Base-by-base conservation (phyloP, 495 filamentous ascomycete species). In the Penicillium turbatum region DNA sequence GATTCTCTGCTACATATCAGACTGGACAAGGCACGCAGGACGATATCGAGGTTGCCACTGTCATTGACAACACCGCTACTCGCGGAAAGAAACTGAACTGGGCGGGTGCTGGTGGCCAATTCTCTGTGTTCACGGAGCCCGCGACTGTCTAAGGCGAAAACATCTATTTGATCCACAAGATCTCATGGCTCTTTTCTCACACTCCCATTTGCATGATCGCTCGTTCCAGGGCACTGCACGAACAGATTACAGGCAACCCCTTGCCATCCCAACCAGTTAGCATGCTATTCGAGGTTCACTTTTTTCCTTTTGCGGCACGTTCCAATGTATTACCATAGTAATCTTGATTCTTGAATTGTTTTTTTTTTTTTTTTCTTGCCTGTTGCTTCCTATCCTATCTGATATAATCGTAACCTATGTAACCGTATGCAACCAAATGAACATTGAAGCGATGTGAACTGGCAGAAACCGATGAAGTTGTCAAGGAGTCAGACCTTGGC, bases 51-150 rank as follows among this genome's bases (percentile, higher is more conserved):
- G 68, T 78, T 21, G 79, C 83, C 11, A 83, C 81, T 5, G 48
- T 77, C 34, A 78, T 86, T 50, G 75, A 82, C 43, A 84, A 82
- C 61, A 83, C 77, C 26, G 82, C 82, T 40, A 69, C 80, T n/a
- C 69, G 76, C 17, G 79, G 75, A 3, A 76, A 76, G 65, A 71
- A 72, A 51, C 57, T 86, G 8, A 79, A 72, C 51, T 83, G 78
- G 73, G 79, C 80, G 44, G 81, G 81, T 41, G 76, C 79, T 19
- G 84, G 84, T 40, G 83, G 84, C 7, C 83, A 86, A 54, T 86
- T 79, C 61, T 81, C 81, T 2, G 71, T 81, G 0, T 72, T 77
- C 27, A 74, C 72, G 0, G 68, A 66, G 31, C 60, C 67, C 32
- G 64, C 55, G 11, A 56, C 27, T 24, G 13, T 52, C 39, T 66